Evolutionary conservation across 1,139 yeast genomes (phyloP).

Genomic region (Geotrichum macrosporum): DNA sequence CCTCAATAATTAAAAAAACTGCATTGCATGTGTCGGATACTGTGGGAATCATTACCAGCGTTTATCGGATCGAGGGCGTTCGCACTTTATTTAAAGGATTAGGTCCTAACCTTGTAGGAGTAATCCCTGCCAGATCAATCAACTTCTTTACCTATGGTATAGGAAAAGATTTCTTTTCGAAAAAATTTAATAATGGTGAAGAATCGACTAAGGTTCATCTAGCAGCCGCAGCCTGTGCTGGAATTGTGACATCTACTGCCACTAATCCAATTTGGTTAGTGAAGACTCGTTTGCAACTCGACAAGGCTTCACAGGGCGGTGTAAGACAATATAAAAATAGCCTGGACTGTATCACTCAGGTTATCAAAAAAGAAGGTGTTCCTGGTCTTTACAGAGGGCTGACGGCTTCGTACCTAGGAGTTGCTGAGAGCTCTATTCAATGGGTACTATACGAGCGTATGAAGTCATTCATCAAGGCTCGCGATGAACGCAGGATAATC

Average conservation of each 20-base stretch:
- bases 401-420: conserved; percentile 91
- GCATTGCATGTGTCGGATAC: conserved; percentile 80
- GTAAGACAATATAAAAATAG: conserved; percentile 72
- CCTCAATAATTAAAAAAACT: conserved; percentile 41
- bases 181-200: conserved; percentile 61
- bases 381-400: conserved; percentile 79
- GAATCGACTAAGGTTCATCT: conserved; percentile 87
- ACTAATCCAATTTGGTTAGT: conserved; percentile 99
- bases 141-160: conserved; percentile 96
- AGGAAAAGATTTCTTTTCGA: conserved; percentile 68
- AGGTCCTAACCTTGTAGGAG: conserved; percentile 96
- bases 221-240: conserved; percentile 86
- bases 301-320: conserved; percentile 48
- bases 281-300: conserved; percentile 90
- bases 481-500: conserved; percentile 44
- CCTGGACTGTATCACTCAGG: conserved; percentile 73
- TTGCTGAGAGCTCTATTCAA: conserved; percentile 87
- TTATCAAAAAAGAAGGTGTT: conserved; percentile 72
- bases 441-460: conserved; percentile 97
- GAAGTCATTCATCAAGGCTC: conserved; percentile 63
- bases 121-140: conserved; percentile 96
- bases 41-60: conserved; percentile 60
- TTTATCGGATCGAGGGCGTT: conserved; percentile 73
- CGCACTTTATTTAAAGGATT: conserved; percentile 87
- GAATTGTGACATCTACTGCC: conserved; percentile 93